phyloP scores from a whole-genome alignment of 2,329 filamentous ascomycete genomes.

The Huntiella decipiens region DNA sequence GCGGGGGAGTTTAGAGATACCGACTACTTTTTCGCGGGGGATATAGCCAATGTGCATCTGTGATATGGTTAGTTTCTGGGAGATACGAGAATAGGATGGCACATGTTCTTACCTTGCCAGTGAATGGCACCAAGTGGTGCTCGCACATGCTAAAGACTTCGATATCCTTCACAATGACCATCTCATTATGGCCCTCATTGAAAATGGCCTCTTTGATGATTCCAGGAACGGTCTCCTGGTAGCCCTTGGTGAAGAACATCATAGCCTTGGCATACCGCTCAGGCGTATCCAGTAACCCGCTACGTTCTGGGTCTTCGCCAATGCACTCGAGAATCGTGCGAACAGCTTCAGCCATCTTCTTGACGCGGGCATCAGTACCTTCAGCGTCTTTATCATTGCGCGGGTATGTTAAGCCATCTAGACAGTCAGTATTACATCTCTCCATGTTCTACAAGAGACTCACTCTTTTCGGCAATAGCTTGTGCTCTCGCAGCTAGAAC shows the following conservation, averaged over 20 bases:
- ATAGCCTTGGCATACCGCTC: slow-evolving; percentile 87
- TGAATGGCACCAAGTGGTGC: slow-evolving; percentile 93
- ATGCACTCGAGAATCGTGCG: slow-evolving; percentile 49
- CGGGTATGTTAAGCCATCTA: slow-evolving; percentile 2
- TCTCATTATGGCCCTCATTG: slow-evolving; percentile 87
- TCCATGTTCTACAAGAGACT: neutral
- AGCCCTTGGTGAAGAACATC: slow-evolving; percentile 90
- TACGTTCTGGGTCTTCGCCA: slow-evolving; percentile 47
- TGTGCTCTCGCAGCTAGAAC: neutral
- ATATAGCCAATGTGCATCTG: slow-evolving; percentile 99
- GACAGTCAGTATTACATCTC: neutral
- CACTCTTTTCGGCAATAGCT: neutral
- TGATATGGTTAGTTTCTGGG: neutral
- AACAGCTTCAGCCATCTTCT: slow-evolving; percentile 42
- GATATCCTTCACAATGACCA: slow-evolving; percentile 96
- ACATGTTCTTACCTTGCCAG: slow-evolving; percentile 51
- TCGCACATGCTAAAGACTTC: slow-evolving; percentile 90
- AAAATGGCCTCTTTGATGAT: slow-evolving; percentile 91
- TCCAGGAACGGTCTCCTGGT: slow-evolving; percentile 81
- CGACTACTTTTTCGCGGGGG: slow-evolving; percentile 74
- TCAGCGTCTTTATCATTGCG: slow-evolving; percentile 10
- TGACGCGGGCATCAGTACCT: slow-evolving; percentile 23
- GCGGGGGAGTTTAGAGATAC: slow-evolving; percentile 84
- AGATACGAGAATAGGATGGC: neutral
- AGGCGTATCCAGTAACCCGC: slow-evolving; percentile 49